Evolutionary conservation across 1,284 basidiomycete genomes (phyloP), one percentile per base, ranked within the genome.

Genomic region (Naganishia cerealis): DNA sequence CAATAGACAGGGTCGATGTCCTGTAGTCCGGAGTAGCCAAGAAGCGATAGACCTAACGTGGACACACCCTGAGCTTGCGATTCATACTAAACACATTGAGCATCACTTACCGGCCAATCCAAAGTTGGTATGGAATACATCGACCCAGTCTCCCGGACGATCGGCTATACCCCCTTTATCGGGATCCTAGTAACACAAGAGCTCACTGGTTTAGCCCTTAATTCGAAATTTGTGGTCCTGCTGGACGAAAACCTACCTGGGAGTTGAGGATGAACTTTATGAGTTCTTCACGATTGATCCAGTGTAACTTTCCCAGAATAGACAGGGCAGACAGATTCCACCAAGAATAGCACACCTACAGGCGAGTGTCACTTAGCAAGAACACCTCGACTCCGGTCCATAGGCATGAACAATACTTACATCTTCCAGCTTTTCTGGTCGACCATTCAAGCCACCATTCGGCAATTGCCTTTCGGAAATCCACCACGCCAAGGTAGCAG

Each of bases 351-450:
- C 96, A 99, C 2, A 96, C 92, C 92, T 94, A 71, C 6, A 38
- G 24, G 40, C 63, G 24, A 24, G 16, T 8, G 40, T 59, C 12
- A 33, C 10, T 52, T 36, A 18, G 38, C 16, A 43, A 29, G 29
- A 8, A 18, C 52, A 33, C 10, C 50, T 56, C 29, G 7, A 18
- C 16, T 15, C 46, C 57, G 21, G 36, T 43, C 5, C 3, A 13
- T 40, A 42, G 12, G 39, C 18, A 36, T 8, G 36, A 29, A 33
- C 29, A 33, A 36, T 10, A 76, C 88, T 75, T 73, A 94, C 94
- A 77, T 98, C 94, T 82, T 95, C 93, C n/a, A 98, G 84, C 82
- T 99, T 99, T 78, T 99, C 92, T 2, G 95, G 95, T 24, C 95
- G 85, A 0, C 95, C 95, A 73, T 99, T 98, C 69, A 99, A 83